phyloP scores from a whole-genome alignment of 2,329 filamentous ascomycete genomes.

The Spiromastix sp. region DNA sequence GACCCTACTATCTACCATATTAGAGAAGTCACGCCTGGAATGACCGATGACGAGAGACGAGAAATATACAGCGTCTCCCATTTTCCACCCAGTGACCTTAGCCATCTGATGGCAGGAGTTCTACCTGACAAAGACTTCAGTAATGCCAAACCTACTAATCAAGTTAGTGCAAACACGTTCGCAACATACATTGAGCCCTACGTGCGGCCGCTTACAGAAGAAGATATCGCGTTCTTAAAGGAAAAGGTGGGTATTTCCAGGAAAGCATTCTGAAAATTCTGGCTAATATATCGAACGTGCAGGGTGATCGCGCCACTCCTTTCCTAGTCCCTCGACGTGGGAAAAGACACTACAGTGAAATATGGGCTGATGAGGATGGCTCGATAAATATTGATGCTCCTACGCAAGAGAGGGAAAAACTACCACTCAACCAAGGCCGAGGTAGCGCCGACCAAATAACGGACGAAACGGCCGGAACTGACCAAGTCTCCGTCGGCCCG shows the following conservation, averaged over 20 bases:
- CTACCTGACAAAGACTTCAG: conserved; percentile 94
- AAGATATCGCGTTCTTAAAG: conserved; percentile 85
- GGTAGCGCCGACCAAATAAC: conserved; percentile 79
- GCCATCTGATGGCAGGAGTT: conserved; percentile 75
- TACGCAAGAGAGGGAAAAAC: conserved; percentile 51
- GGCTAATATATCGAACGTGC: conserved; percentile 16
- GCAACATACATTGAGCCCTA: conserved; percentile 87
- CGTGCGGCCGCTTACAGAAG: conserved; percentile 79
- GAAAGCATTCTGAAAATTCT: conserved; percentile 1
- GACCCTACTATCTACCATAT: conserved; percentile 96
- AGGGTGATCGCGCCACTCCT: conserved; percentile 68
- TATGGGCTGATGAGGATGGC: conserved; percentile 92
- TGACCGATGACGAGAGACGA: conserved; percentile 76
- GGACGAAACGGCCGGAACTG: conserved; percentile 77
- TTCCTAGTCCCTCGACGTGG: conserved; percentile 82
- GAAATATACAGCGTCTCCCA: conserved; percentile 78
- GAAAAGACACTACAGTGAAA: conserved; percentile 73
- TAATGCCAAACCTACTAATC: conserved; percentile 82
- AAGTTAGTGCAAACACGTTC: conserved; percentile 90
- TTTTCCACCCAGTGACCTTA: conserved; percentile 71
- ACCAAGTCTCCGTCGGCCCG: conserved; percentile 80
- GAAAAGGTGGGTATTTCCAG: conserved; percentile 49
- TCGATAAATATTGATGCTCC: conserved; percentile 61
- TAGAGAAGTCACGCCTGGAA: conserved; percentile 58
- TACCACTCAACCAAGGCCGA: conserved; percentile 70